A percentile compares a stretch with the other conserved stretches of the same genome.
phyloP scores from a whole-genome alignment of 2,329 filamentous ascomycete species.

The Elsinoe arachidis region DNA sequence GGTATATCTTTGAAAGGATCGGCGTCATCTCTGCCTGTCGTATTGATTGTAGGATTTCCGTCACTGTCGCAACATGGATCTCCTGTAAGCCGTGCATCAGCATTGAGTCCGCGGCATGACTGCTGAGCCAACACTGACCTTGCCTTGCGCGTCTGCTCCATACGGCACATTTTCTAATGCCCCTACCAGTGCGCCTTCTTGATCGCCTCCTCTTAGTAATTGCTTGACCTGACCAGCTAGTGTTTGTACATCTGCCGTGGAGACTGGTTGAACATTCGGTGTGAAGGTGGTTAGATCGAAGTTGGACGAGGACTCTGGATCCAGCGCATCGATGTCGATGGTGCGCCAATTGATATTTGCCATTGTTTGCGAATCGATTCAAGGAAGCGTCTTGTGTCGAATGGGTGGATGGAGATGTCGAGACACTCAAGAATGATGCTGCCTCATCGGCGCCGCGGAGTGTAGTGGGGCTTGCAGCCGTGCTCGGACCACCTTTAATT shows the following conservation, averaged over 20 bases:
- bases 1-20: constrained; percentile 73
- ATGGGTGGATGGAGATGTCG: neutral
- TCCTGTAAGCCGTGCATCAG: constrained; percentile 47
- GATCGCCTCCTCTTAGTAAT: constrained; percentile 75
- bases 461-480: neutral
- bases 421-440: constrained; percentile 1
- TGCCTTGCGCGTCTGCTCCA: constrained; percentile 45
- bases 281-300: constrained; percentile 81
- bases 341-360: constrained; percentile 62
- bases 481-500: constrained; percentile 8
- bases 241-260: constrained; percentile 68
- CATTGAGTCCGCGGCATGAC: neutral
- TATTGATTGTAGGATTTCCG: constrained; percentile 92
- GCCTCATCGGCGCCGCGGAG: constrained; percentile 7
- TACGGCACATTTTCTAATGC: constrained; percentile 80
- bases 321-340: constrained; percentile 86
- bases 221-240: constrained; percentile 77
- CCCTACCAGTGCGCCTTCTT: constrained; percentile 74
- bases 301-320: constrained; percentile 83
- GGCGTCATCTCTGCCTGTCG: constrained; percentile 93
- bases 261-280: constrained; percentile 64
- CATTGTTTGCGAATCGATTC: constrained; percentile 25
- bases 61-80: constrained; percentile 74
- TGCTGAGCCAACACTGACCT: constrained; percentile 33
- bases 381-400: neutral